phyloP scores from a whole-genome alignment of 2,329 filamentous ascomycete genomes.

The Fusarium secorum region DNA sequence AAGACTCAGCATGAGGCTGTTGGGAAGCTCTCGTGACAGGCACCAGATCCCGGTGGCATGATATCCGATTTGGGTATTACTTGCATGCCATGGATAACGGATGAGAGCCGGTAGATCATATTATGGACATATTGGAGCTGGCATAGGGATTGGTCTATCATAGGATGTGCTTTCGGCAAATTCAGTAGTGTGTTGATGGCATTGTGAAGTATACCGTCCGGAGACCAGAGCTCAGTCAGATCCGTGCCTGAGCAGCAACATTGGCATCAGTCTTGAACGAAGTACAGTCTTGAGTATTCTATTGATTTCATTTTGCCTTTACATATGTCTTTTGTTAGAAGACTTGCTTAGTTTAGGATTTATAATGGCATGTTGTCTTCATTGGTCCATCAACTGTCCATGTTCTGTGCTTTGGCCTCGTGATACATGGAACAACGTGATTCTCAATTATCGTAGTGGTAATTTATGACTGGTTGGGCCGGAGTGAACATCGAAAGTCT shows the following conservation, averaged over 20 bases:
- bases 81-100: neutral
- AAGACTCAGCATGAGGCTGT: neutral
- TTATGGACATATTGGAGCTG: neutral
- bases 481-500: too few species aligned
- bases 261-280: neutral
- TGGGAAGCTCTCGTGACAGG: slow-evolving; percentile 6
- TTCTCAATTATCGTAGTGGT: neutral
- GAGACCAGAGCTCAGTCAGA: neutral
- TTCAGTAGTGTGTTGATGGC: neutral
- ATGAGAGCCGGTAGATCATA: neutral
- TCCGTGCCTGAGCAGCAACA: neutral
- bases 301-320: neutral
- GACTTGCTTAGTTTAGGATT: neutral
- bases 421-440: neutral
- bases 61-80: neutral
- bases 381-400: neutral
- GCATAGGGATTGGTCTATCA: neutral
- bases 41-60: neutral
- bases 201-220: neutral
- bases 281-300: neutral
- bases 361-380: neutral
- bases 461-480: neutral
- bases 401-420: neutral
- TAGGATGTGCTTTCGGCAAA: neutral
- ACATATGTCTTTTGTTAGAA: neutral